Evolutionary conservation across 306 rosid species (phyloP), one percentile per base, ranked within the genome.

Genomic region (Lagenaria siceraria): DNA sequence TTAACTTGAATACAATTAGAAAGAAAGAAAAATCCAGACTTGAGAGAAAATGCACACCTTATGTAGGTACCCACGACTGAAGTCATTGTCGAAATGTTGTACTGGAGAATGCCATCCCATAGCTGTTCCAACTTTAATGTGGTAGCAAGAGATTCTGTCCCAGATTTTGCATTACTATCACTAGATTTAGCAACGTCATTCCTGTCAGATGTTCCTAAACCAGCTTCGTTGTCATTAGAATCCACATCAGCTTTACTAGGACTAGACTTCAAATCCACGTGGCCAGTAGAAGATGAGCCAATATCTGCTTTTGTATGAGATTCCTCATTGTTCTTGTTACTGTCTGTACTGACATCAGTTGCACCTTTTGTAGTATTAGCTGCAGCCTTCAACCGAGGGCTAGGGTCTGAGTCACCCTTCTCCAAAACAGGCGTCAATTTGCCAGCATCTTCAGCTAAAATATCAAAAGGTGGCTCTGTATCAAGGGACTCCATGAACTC

Each of bases 401-500:
- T 82, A 64, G 55, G 56, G 76, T 84, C 86, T 0, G 87, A 71
- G 76, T 85, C 88, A 56, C 78, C 87, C 89, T 88, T 84, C 60
- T 81, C 87, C 24, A 79, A 80, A 46, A n/a, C 7, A 22, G 86
- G 80, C 63, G 80, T 46, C 48, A 12, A 75, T 69, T 88, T 86
- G 71, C 82, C 93, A 66, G 90, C 76, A 75, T 84, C 91, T 11
- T 46, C 83, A 0, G 93, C 81, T 56, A 85, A 70, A 84, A 77
- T 87, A 80, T 87, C 93, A 63, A 96, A 89, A 1, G 97, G 96
- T 2, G 96, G 97, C 86, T 90, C 97, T 4, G 91, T 79, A 80
- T 86, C 81, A 78, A 90, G 90, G 78, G 97, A 89, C 76, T 92
- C 92, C 98, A 96, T 96, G 87, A 96, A 96, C 81, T 96, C 98